These are phyloP conservation scores for Erodium moschatum DNA, from an alignment of 441 rosid genomes.

Conservation along the genomic window DNA sequence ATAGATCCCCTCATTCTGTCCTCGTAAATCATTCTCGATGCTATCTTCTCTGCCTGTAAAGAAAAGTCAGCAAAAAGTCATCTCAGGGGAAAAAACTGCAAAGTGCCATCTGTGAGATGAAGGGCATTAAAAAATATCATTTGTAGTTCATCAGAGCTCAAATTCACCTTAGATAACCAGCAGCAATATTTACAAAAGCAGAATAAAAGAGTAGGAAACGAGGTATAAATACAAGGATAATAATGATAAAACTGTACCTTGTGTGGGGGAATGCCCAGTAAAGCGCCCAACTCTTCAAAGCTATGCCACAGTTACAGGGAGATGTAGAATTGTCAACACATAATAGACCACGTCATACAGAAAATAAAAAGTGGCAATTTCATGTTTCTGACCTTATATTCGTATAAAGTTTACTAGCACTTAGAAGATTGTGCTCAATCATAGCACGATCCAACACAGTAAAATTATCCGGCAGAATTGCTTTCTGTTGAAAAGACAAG, in stretches of 20 bases:
- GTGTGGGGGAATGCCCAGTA: constrained; percentile 83
- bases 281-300: constrained; percentile 93
- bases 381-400: constrained; percentile 59
- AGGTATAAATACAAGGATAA: not conserved
- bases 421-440: constrained; percentile 95
- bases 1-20: constrained; percentile 99
- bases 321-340: constrained; percentile 12
- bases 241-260: constrained; percentile 39
- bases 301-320: constrained; percentile 27
- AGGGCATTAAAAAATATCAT: no score
- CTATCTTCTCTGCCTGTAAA: constrained; percentile 92
- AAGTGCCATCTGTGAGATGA: not conserved
- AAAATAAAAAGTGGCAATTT: constrained; percentile 13
- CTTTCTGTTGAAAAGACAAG: constrained; percentile 57
- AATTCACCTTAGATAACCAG: no score
- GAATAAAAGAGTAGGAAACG: no score
- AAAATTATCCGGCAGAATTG: constrained; percentile 80
- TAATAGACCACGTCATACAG: not conserved
- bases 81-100: constrained; percentile 1
- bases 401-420: constrained; percentile 96
- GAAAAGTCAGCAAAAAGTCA: constrained; percentile 11
- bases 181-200: no score
- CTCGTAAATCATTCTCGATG: constrained; percentile 90
- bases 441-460: constrained; percentile 95
- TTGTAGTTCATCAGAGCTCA: no score